Evolutionary conservation across 2,329 filamentous ascomycete genomes (phyloP), one percentile per base, ranked within the genome.

Genomic region (Penicillium sp.): DNA sequence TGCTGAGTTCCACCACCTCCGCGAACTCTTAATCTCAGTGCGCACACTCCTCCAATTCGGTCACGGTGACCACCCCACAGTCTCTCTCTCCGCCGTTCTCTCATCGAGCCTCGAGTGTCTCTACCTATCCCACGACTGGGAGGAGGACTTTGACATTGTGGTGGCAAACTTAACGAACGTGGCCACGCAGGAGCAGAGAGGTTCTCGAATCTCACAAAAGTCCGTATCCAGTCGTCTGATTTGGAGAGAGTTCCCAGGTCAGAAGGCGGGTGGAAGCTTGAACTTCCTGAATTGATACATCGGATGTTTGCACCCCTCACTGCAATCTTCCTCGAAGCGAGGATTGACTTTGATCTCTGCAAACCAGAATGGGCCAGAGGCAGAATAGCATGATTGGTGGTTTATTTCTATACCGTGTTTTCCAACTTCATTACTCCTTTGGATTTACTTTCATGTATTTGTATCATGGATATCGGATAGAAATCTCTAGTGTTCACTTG

Each of bases 21-120:
- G 29, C 7, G 56, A 58, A 31, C 43, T 58, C 13, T 29, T 21
- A 1, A 52, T 55, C 9, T 48, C 52, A 3, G 26, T 51, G 27
- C 48, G 33, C 6, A 49, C 29, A 5, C 27, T 58, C 24, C 26
- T 55, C 5, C 21, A 55, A 9, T 54, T 49, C 16, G 24, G 49
- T 19, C 19, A 10, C 16, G 21, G 16, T 26, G 29, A 48, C 5
- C 14, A 5, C 4, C 52, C 56, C 3, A 45, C 35, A 3, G 48
- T 52, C 1, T 41, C 39, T 31, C 14, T 55, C 3, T 11, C 13
- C 2, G 29, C 45, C 1, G 24, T 58, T 31, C 48, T 58, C 11
- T 52, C 56, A 3, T 1, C 9, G 5, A 47, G 29, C 19, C 37
- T 58, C 5, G 56, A 58, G 22, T 45, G 37, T 52, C 52, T 58